Evolutionary conservation across 768 basidiomycete genomes (phyloP), one percentile per base, ranked within the genome.

Genomic region (Suillus sp.): DNA sequence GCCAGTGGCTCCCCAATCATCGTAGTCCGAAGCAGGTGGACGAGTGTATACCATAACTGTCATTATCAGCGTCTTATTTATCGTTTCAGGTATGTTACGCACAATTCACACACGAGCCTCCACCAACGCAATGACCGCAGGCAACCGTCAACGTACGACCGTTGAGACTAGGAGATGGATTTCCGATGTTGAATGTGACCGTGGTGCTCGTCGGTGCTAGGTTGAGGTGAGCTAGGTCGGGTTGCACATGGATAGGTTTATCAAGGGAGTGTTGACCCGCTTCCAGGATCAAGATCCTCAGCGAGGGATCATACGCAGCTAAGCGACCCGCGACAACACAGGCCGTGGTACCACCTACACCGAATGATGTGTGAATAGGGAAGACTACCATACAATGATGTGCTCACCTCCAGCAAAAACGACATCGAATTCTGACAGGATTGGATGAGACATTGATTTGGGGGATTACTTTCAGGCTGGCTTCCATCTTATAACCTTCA

Each of bases 371-470:
- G 51, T 34, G 3, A 53, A 11, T 2, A 53, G 32, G 11, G 20
- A 0, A 53, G 32, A 35, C 38, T 40, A 32, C 9, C 40, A 42
- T 35, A 64, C 70, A 25, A 45, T 34, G 25, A 10, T n/a, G 8
- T 37, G 60, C 73, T 20, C 25, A 86, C 86, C 86, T 66, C 86
- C 86, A 35, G 82, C 84, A 63, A 87, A 82, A 64, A 87, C 79
- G 22, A 87, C 79, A 64, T 86, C 84, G 64, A 79, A 81, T 57
- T 66, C 57, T 16, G 59, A 56, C 7, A 18, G 8, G 5, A 47
- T 42, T 74, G 22, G 35, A 40, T 57, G 38, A 57, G 38, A 57
- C 55, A 38, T 27, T 3, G 1, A 3, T 6, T 18, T 38, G 51
- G 20, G 13, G 20, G 11, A 6, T 6, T n/a, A 13, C 25, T 5